A percentile compares a stretch with the other conserved stretches of the same genome.
These are phyloP conservation scores for Urochloa ruziziensis DNA, from an alignment of 176 grass and related monocot genomes.

Conservation along the genomic window DNA sequence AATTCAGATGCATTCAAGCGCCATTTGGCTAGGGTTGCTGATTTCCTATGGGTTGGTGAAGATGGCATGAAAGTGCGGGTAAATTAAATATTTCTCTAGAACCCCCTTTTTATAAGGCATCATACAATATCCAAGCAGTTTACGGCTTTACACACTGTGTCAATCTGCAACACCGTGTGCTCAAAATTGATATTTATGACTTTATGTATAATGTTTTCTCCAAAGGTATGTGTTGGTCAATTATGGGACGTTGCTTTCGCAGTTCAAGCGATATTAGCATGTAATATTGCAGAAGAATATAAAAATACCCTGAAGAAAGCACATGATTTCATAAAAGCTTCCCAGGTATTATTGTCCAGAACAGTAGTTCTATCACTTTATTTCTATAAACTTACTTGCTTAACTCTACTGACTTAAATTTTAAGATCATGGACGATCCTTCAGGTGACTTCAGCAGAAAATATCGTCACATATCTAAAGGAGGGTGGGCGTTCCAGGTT, in stretches of 20 bases:
- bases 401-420: slow-evolving; percentile 37
- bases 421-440: slow-evolving; percentile 66
- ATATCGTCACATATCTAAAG: slow-evolving; percentile 71
- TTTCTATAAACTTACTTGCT: slow-evolving; percentile 19
- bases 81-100: slow-evolving; percentile 7
- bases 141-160: not conserved
- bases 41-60: slow-evolving; percentile 79
- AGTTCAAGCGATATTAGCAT: slow-evolving; percentile 70
- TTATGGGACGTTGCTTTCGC: slow-evolving; percentile 72
- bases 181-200: not conserved
- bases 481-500: slow-evolving; percentile 69
- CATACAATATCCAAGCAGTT: not conserved
- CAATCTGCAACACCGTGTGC: not conserved
- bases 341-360: slow-evolving; percentile 51
- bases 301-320: slow-evolving; percentile 58
- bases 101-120: not conserved
- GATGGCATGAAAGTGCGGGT: slow-evolving; percentile 95
- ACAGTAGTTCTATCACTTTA: slow-evolving; percentile 10
- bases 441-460: slow-evolving; percentile 54
- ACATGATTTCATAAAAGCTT: slow-evolving; percentile 62
- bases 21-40: slow-evolving; percentile 66
- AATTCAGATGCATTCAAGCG: slow-evolving; percentile 53
- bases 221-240: slow-evolving; percentile 46
- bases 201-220: not conserved
- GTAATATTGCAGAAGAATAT: slow-evolving; percentile 46